phyloP scores from a whole-genome alignment of 2,329 filamentous ascomycete species.

The Pochonia chlamydosporia region DNA sequence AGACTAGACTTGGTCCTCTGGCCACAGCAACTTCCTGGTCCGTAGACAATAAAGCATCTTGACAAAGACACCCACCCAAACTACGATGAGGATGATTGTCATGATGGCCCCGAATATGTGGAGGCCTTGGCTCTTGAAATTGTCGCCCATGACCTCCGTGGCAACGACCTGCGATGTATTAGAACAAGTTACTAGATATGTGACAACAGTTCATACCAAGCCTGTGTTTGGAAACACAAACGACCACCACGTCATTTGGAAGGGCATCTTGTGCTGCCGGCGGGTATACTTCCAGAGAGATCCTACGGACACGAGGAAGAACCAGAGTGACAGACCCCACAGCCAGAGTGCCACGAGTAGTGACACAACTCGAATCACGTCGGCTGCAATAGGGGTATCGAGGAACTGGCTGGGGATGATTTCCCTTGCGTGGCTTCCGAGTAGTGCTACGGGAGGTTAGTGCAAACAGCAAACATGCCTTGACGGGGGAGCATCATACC shows the following conservation, averaged over 20 bases:
- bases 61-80: slow-evolving; percentile 62
- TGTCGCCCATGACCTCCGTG: slow-evolving; percentile 63
- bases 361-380: slow-evolving; percentile 41
- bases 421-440: slow-evolving; percentile 35
- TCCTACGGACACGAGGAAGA: slow-evolving; percentile 74
- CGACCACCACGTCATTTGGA: slow-evolving; percentile 82
- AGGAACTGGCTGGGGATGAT: slow-evolving; percentile 39
- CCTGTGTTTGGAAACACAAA: slow-evolving; percentile 81
- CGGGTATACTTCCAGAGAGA: slow-evolving; percentile 65
- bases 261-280: slow-evolving; percentile 55
- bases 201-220: slow-evolving; percentile 33
- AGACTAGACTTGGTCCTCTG: slow-evolving; percentile 44
- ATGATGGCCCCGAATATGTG: slow-evolving; percentile 63
- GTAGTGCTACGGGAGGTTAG: slow-evolving; percentile 34
- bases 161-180: slow-evolving; percentile 46
- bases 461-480: too few species aligned
- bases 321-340: slow-evolving; percentile 79
- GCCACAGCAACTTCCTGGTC: slow-evolving; percentile 67
- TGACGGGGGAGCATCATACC: too few species aligned
- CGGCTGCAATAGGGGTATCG: slow-evolving; percentile 33
- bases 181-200: too few species aligned
- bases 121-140: slow-evolving; percentile 54
- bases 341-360: slow-evolving; percentile 70
- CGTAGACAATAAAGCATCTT: slow-evolving; percentile 67
- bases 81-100: slow-evolving; percentile 57